Evolutionary conservation across 805 yeast genomes (phyloP).

Genomic region (Wickerhamia fluorescens): DNA sequence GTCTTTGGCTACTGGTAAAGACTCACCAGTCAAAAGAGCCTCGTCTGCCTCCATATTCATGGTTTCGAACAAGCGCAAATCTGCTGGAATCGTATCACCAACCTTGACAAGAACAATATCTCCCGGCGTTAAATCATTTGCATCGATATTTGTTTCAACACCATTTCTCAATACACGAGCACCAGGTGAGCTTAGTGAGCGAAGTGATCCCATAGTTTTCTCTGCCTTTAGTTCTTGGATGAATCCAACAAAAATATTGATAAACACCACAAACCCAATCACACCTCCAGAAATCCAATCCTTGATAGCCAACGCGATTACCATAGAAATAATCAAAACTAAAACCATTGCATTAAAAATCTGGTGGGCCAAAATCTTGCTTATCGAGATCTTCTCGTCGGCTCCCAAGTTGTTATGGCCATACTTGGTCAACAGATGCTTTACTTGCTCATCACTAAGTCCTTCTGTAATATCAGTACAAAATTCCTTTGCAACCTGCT

Average conservation of each 20-base stretch:
- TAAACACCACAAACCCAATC: constrained; percentile 37
- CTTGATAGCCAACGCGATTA: constrained; percentile 30
- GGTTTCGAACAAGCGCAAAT: constrained; percentile 27
- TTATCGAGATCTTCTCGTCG: constrained; percentile 20
- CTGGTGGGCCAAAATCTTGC: constrained; percentile 29
- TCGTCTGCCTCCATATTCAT: constrained; percentile 38
- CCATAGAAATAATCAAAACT: constrained; percentile 30
- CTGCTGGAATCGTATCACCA: constrained; percentile 41
- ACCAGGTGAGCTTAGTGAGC: constrained; percentile 39
- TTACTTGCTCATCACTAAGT: constrained; percentile 4
- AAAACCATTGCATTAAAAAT: constrained; percentile 34
- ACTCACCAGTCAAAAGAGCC: constrained; percentile 37
- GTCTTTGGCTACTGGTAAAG: constrained; percentile 28
- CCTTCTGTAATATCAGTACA: constrained; percentile 12
- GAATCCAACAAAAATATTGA: constrained; percentile 44
- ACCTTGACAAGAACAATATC: constrained; percentile 33
- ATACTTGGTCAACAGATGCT: background rate
- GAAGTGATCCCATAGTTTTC: constrained; percentile 43
- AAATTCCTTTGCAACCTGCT: constrained; percentile 11
- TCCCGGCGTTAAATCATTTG: constrained; percentile 41
- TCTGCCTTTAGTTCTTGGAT: constrained; percentile 46
- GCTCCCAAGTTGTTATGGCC: constrained; percentile 24
- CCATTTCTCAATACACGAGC: constrained; percentile 42
- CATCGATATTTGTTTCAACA: constrained; percentile 23
- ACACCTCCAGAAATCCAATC: constrained; percentile 41